These are phyloP conservation scores for Apiotrichum akiyoshidainum DNA, from an alignment of 1,284 basidiomycete genomes.

Conservation along the genomic window DNA sequence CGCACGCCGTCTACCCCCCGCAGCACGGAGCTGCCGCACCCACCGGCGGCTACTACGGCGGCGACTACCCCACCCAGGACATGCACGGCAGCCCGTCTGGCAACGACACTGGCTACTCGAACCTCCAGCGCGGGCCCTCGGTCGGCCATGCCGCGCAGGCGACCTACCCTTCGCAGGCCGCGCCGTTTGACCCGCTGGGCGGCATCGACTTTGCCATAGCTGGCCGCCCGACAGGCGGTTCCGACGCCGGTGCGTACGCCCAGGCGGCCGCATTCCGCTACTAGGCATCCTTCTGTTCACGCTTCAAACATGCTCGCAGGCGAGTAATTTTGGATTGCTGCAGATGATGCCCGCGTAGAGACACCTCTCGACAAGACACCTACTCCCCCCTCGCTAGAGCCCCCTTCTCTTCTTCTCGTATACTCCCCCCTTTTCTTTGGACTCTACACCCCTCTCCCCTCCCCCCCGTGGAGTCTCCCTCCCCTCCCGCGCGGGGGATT, in stretches of 20 bases:
- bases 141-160: slow-evolving; percentile 1
- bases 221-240: slow-evolving; percentile 41
- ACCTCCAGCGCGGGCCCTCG: slow-evolving; percentile 38
- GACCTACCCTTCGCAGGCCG: neutral
- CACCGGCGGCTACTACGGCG: slow-evolving; percentile 9
- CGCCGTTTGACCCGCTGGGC: slow-evolving; percentile 10
- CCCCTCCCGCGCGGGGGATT: no score
- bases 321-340: neutral
- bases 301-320: neutral
- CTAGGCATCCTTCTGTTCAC: neutral
- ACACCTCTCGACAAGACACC: no score
- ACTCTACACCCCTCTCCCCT: no score
- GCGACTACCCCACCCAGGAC: slow-evolving; percentile 36
- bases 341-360: neutral
- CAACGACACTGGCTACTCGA: slow-evolving; percentile 41
- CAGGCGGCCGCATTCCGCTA: slow-evolving; percentile 43
- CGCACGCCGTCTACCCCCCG: slow-evolving; percentile 14
- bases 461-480: no score
- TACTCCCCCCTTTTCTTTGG: no score
- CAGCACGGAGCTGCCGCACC: slow-evolving; percentile 2
- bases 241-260: slow-evolving; percentile 32
- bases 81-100: slow-evolving; percentile 15
- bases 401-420: no score
- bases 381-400: no score
- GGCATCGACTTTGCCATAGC: slow-evolving; percentile 19